Base-by-base conservation (phyloP, 2,329 filamentous ascomycete genomes). In the Phialemonium atrogriseum region DNA sequence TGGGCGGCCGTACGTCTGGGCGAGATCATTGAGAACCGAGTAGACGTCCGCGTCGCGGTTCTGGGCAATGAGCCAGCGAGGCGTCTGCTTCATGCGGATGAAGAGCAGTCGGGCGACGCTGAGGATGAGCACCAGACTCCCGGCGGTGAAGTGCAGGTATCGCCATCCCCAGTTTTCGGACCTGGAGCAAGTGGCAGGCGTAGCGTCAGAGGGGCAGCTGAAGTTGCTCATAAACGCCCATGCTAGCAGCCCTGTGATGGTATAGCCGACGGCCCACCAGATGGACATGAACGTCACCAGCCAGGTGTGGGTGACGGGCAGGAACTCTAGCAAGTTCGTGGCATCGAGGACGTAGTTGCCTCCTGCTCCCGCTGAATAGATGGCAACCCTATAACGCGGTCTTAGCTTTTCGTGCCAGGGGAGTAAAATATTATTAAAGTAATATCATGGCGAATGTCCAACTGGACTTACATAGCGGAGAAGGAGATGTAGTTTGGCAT, bases 401-500 rank as follows among this genome's bases (percentile, higher is more conserved):
- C n/a, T n/a, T n/a, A n/a, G n/a, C n/a, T n/a, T n/a, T n/a, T n/a
- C n/a, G n/a, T n/a, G n/a, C n/a, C n/a, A n/a, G n/a, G n/a, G n/a
- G n/a, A n/a, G n/a, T n/a, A n/a, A n/a, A n/a, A n/a, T n/a, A n/a
- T n/a, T n/a, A n/a, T n/a, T n/a, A n/a, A n/a, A n/a, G n/a, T n/a
- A n/a, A n/a, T n/a, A n/a, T n/a, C n/a, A n/a, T n/a, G n/a, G n/a
- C n/a, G n/a, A n/a, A n/a, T n/a, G n/a, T n/a, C n/a, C n/a, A n/a
- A n/a, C n/a, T n/a, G n/a, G n/a, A n/a, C n/a, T n/a, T n/a, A n/a
- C n/a, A n/a, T n/a, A n/a, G n/a, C n/a, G 0, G 73, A 77, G 10
- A 84, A 61, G 1, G 71, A 68, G 2, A 68, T 56, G 77, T 78
- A 87, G 40, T 66, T 80, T 2, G 80, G 80, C 36, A 73, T 68